A percentile compares a stretch with the other conserved stretches of the same genome.
phyloP scores from a whole-genome alignment of 345 rosid species.

The Populus euphratica region DNA sequence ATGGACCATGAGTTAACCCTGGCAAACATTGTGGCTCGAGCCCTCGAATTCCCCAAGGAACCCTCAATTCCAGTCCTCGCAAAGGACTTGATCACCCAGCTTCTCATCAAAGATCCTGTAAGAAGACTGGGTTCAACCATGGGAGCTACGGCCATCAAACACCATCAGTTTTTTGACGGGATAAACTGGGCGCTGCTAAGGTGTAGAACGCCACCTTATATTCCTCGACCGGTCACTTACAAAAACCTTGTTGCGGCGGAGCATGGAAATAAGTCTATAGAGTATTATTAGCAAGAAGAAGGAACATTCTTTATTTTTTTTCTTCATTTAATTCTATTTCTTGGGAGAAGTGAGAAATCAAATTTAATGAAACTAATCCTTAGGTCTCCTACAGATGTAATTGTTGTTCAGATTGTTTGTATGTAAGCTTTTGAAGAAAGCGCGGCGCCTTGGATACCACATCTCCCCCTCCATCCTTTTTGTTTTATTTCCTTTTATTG shows the following conservation, averaged over 20 bases:
- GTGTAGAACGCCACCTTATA: conserved; percentile 46
- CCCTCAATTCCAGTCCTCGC: conserved; percentile 39
- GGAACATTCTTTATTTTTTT: too few species aligned
- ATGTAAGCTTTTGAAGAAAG: background rate
- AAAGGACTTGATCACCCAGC: conserved; percentile 52
- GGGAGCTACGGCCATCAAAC: conserved; percentile 56
- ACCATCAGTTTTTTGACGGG: conserved; percentile 48
- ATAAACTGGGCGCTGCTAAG: conserved; percentile 64
- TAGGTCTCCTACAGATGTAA: background rate
- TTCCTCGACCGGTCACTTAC: conserved; percentile 26
- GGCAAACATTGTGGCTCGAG: conserved; percentile 59
- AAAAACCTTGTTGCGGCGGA: background rate
- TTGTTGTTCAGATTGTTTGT: background rate
- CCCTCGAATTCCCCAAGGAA: conserved; percentile 60
- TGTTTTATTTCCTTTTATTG: background rate
- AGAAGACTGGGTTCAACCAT: conserved; percentile 52
- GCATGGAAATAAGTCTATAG: background rate
- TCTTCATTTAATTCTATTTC: too few species aligned
- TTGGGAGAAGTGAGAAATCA: background rate
- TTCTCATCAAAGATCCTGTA: conserved; percentile 47
- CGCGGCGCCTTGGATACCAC: background rate
- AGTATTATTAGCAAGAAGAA: background rate
- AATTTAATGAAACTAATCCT: background rate
- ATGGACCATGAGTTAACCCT: conserved; percentile 53
- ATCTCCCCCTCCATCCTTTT: background rate